These are phyloP conservation scores for Eucalyptus paniculata DNA, from an alignment of 345 rosid species.

Conservation along the genomic window DNA sequence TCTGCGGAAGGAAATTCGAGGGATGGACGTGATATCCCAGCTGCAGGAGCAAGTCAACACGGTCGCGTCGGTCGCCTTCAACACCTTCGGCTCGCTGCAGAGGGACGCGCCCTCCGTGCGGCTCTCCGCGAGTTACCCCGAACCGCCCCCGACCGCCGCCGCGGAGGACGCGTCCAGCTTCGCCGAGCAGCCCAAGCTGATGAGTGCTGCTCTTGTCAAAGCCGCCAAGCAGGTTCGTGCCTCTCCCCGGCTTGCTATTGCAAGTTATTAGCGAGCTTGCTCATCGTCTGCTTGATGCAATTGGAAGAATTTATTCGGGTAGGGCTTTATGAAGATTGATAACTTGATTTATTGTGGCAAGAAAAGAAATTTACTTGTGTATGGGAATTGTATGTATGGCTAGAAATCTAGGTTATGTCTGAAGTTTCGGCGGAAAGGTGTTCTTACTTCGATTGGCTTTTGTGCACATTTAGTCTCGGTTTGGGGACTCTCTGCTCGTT, in stretches of 20 bases:
- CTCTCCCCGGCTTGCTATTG: too few relatives aligned
- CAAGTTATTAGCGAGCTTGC: not conserved
- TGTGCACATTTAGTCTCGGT: not conserved
- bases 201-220: conserved; percentile 76
- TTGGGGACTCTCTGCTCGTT: not conserved
- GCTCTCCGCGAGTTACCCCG: conserved; percentile 73
- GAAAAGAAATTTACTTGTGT: not conserved
- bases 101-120: conserved; percentile 82
- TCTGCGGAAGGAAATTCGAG: not conserved
- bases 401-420: not conserved
- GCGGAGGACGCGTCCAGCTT: conserved; percentile 39
- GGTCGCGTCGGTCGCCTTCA: conserved; percentile 63
- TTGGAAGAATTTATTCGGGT: not conserved
- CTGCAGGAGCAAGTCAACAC: conserved; percentile 84
- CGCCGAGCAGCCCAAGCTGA: conserved; percentile 62
- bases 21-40: conserved; percentile 91
- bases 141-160: conserved; percentile 42
- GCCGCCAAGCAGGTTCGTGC: conserved; percentile 79
- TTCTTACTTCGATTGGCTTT: not conserved
- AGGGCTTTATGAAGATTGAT: not conserved
- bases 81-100: conserved; percentile 71
- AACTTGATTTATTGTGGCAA: not conserved
- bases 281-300: fast-evolving
- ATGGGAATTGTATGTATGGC: not conserved
- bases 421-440: not conserved